Conservation (phyloP, 768 basidiomycete species). For the Coprinopsis strossmayeri region DNA sequence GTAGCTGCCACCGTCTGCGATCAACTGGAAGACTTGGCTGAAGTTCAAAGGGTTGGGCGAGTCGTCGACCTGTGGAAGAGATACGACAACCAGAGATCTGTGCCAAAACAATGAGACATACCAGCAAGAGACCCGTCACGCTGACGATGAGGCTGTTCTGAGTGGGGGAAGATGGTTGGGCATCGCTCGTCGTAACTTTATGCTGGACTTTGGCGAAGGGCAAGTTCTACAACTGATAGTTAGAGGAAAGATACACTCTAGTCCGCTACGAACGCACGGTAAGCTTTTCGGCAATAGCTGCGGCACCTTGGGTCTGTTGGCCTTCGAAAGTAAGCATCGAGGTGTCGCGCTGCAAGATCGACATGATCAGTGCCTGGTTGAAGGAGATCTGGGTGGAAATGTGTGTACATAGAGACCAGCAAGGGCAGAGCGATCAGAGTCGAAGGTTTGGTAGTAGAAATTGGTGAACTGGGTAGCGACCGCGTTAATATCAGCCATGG, state of each 20-base stretch:
- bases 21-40: conserved; percentile 90
- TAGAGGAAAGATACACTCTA: background rate
- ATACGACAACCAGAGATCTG: conserved; percentile 4
- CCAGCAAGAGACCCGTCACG: conserved; percentile 83
- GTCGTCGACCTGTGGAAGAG: conserved; percentile 65
- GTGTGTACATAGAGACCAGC: conserved; percentile 69
- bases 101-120: conserved; percentile 25
- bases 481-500: conserved; percentile 57
- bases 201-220: conserved; percentile 83
- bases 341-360: conserved; percentile 47
- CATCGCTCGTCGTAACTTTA: conserved; percentile 76
- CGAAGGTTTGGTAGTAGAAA: conserved; percentile 83
- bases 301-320: conserved; percentile 44
- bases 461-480: conserved; percentile 76
- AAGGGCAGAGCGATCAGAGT: conserved; percentile 51
- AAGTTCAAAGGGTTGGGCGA: conserved; percentile 75
- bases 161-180: conserved; percentile 69
- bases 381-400: background rate
- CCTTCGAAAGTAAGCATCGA: conserved; percentile 91
- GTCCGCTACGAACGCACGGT: conserved; percentile 33
- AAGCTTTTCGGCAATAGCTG: conserved; percentile 65
- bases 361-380: conserved; percentile 4
- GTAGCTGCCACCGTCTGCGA: conserved; percentile 66
- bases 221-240: conserved; percentile 42
- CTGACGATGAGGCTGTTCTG: conserved; percentile 64